Evolutionary conservation across 1,139 yeast species (phyloP).

Genomic region (Protomyces gravidus): DNA sequence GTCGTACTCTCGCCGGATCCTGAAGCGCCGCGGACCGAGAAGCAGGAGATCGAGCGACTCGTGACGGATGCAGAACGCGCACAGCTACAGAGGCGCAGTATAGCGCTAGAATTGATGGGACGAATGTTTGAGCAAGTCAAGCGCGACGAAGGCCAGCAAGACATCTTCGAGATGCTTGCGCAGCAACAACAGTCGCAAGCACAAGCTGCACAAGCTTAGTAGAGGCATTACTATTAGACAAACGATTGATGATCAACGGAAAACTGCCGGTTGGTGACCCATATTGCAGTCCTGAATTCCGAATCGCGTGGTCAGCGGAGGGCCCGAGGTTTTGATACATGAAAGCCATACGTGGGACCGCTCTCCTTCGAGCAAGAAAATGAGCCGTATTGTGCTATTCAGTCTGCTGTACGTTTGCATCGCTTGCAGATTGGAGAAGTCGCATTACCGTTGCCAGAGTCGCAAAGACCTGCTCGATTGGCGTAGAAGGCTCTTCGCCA

Average conservation of each 20-base stretch:
- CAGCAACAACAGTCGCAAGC: constrained; percentile 1
- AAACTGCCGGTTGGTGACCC: no score
- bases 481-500: constrained; percentile 3
- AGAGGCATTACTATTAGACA: no score
- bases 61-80: constrained; percentile 7
- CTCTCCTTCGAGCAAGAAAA: no score
- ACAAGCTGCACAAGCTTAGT: no score
- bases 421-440: constrained; percentile 4
- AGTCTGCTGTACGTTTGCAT: background rate
- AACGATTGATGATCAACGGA: no score
- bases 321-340: background rate
- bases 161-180: constrained; percentile 19
- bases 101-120: constrained; percentile 21
- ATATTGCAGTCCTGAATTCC: constrained; percentile 4
- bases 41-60: constrained; percentile 20
- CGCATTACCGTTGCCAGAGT: constrained; percentile 1
- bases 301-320: constrained; percentile 14
- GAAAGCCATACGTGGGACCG: background rate
- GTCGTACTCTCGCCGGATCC: constrained; percentile 19
- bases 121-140: constrained; percentile 19
- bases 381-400: no score
- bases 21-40: constrained; percentile 9
- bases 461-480: constrained; percentile 12
- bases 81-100: constrained; percentile 7
- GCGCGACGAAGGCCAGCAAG: constrained; percentile 24